These are phyloP conservation scores for Penicillium ochrochloron DNA, from an alignment of 495 filamentous ascomycete genomes.

Conservation along the genomic window DNA sequence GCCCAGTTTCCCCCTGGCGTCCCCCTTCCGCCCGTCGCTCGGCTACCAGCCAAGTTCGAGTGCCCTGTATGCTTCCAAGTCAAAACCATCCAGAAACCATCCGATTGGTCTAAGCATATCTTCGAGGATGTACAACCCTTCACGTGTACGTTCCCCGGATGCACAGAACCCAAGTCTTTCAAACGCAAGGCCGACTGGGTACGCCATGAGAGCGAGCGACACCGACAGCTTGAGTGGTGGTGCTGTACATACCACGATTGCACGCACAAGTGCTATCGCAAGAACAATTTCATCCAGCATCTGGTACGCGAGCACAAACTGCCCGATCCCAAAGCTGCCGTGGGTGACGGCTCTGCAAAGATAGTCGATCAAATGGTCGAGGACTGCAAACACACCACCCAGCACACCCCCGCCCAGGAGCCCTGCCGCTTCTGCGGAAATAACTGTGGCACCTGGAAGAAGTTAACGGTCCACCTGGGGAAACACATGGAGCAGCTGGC, in stretches of 20 bases:
- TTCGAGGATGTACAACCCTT: slow-evolving; percentile 96
- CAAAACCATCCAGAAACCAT: slow-evolving; percentile 92
- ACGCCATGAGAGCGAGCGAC: slow-evolving; percentile 90
- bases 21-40: slow-evolving; percentile 77
- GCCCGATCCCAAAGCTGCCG: slow-evolving; percentile 68
- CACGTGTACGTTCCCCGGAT: slow-evolving; percentile 87
- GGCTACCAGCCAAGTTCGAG: slow-evolving; percentile 88
- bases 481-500: slow-evolving; percentile 96
- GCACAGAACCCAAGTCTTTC: slow-evolving; percentile 89
- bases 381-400: slow-evolving; percentile 73
- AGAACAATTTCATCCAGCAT: slow-evolving; percentile 96
- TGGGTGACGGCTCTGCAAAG: slow-evolving; percentile 37
- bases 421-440: slow-evolving; percentile 91
- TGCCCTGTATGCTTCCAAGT: slow-evolving; percentile 88
- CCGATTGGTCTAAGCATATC: slow-evolving; percentile 98
- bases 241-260: slow-evolving; percentile 82
- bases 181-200: slow-evolving; percentile 99
- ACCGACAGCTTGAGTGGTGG: slow-evolving; percentile 94
- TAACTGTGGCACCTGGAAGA: slow-evolving; percentile 85
- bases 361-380: slow-evolving; percentile 72
- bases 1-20: slow-evolving; percentile 80
- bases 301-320: slow-evolving; percentile 92
- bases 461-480: slow-evolving; percentile 91
- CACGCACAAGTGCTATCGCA: slow-evolving; percentile 82
- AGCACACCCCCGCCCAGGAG: slow-evolving; percentile 70